Evolutionary conservation across 306 rosid species (phyloP), one percentile per base, ranked within the genome.

Genomic region (Dalbergia oliveri): DNA sequence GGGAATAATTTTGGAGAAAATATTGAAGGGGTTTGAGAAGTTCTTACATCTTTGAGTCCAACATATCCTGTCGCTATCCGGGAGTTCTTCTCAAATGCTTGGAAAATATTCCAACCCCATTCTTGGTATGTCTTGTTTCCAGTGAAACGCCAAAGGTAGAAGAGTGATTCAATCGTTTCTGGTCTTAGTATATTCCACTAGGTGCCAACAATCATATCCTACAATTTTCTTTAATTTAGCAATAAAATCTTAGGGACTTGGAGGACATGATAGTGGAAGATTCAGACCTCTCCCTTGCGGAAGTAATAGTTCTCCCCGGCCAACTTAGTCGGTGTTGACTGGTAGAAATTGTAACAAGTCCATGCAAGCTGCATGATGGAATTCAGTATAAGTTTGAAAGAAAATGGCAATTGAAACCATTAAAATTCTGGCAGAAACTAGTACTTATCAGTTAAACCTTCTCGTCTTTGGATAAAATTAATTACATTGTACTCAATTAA

Each of bases 61-160:
- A 96, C 99, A 60, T 96, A 96, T 82, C 99, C 99, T 0, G 93
- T 26, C 68, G 91, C 99, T 0, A 86, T 23, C 70, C 98, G 97
- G 75, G 94, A 91, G 91, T 91, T 91, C 82, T 84, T 89, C 78
- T 96, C 99, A 79, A 96, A 96, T 82, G 99, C 99, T 84, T 87
- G 92, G 76, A 96, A 96, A 81, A 93, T 96, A 83, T 96, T 83
- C 98, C 99, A 93, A 82, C 97, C 98, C 99, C 99, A 96, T 49
- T 96, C 98, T 85, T 86, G 93, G 92, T 96, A 96, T 73, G 99
- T 96, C 88, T 87, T 87, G 87, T 96, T 96, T 76, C 91, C 91
- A 66, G 99, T 96, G 67, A 96, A 49, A 69, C 97, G 97, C 94
- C 97, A 96, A 39, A 93, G 97, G 87, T 96, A 93, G 77, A 96